A percentile compares a stretch with the other conserved stretches of the same genome.
Evolutionary conservation across 1,284 basidiomycete genomes (phyloP).

Genomic region (Pulveroboletus ridleyi): DNA sequence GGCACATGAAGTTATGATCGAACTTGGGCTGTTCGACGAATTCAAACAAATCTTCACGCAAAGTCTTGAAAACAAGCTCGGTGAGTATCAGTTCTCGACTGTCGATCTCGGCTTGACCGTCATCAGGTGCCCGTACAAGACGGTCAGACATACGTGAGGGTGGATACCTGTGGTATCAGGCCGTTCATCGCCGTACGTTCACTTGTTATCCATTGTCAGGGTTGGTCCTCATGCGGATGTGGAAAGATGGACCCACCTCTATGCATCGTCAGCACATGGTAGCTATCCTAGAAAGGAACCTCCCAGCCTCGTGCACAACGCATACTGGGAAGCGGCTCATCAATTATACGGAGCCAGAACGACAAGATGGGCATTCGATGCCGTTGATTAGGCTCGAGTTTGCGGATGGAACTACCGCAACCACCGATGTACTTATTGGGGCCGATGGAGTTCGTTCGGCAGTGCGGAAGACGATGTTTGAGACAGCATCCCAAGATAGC

Average conservation of each 20-base stretch:
- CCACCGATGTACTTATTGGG: conserved; percentile 26
- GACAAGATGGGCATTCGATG: conserved; percentile 3
- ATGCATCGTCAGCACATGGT: conserved; percentile 36
- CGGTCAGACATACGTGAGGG: conserved; percentile 29
- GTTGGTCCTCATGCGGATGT: not conserved
- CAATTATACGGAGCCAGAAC: conserved; percentile 17
- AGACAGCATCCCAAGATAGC: conserved; percentile 16
- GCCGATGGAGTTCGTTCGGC: conserved; percentile 30
- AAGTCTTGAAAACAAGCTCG: not conserved
- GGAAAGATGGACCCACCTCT: conserved; percentile 15
- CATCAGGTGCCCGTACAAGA: conserved; percentile 15
- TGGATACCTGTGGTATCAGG: conserved; percentile 29
- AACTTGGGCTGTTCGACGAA: conserved; percentile 31
- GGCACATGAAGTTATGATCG: conserved; percentile 19
- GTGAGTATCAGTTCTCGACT: not conserved
- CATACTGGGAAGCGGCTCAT: conserved; percentile 29
- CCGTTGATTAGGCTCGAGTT: conserved; percentile 23
- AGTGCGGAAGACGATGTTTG: conserved; percentile 31
- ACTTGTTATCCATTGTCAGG: too few relatives aligned
- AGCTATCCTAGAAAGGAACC: conserved; percentile 24
- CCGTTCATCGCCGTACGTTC: conserved; percentile 14
- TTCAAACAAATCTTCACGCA: conserved; percentile 16
- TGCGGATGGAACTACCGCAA: conserved; percentile 28
- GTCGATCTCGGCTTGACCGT: not conserved
- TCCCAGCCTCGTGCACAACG: conserved; percentile 32